phyloP scores from a whole-genome alignment of 192 early-diverging fungal genomes.

The Gryganskiella cystojenkinii region DNA sequence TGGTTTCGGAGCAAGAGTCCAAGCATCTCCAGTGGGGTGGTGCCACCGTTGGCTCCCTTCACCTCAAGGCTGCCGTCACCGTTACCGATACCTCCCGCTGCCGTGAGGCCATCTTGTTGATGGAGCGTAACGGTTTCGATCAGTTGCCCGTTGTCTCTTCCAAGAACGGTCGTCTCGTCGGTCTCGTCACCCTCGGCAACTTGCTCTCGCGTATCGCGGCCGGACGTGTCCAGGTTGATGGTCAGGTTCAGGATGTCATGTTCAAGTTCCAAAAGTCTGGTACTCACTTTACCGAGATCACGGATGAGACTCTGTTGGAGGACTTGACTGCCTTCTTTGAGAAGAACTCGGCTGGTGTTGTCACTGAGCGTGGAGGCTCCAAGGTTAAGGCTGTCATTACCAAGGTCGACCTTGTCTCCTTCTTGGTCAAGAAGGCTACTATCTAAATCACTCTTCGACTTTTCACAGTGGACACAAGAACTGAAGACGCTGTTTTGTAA shows the following conservation, averaged over 20 bases:
- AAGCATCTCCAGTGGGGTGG: conserved; percentile 82
- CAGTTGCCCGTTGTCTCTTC: conserved; percentile 91
- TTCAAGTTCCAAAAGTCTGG: conserved; percentile 75
- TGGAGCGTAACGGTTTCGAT: conserved; percentile 92
- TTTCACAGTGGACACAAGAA: not conserved
- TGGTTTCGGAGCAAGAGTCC: conserved; percentile 69
- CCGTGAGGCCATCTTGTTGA: conserved; percentile 86
- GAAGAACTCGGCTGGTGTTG: conserved; percentile 88
- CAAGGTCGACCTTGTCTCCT: conserved; percentile 91
- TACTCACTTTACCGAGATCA: conserved; percentile 90
- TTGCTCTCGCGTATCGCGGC: conserved; percentile 83
- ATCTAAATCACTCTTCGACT: not conserved
- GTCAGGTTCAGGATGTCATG: conserved; percentile 79
- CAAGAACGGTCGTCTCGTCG: conserved; percentile 67
- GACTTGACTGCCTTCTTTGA: conserved; percentile 92
- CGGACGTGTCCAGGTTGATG: conserved; percentile 71
- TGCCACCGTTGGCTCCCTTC: conserved; percentile 84
- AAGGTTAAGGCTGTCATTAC: conserved; percentile 89
- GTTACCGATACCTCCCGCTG: conserved; percentile 80
- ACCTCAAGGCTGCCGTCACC: conserved; percentile 87
- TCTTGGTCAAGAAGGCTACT: conserved; percentile 70
- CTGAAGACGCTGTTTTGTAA: not conserved
- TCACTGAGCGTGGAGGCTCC: conserved; percentile 76
- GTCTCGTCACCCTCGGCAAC: conserved; percentile 91
- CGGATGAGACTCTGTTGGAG: conserved; percentile 84